Base-by-base conservation (phyloP, 2,329 filamentous ascomycete species). In the Chrysoporthe deuterocubensis region DNA sequence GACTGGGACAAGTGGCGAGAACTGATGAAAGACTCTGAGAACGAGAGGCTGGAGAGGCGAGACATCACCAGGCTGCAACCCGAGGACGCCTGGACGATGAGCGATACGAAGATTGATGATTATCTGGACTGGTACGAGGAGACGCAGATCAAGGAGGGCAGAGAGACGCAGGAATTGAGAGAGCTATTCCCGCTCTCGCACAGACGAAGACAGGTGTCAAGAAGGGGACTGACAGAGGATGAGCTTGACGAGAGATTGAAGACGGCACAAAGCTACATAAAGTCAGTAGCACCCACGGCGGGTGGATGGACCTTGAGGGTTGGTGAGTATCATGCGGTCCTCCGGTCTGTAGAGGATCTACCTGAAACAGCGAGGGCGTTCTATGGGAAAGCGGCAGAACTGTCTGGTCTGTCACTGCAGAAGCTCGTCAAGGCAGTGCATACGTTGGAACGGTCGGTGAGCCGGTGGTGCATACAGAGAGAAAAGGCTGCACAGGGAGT, bases 101-200 rank as follows among this genome's bases (percentile, higher is more conserved):
- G 82, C 1, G 79, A 83, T 16, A 76, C 80, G 9, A 86, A 90
- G 70, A 80, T 95, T 48, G 91, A 94, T 73, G 86, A 91, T 68
- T 95, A 94, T 74, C 83, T 96, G 78, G 87, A 93, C 77, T 96
- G 91, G 89, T 94, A 92, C 75, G 89, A 92, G 74, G 83, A 84
- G 67, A 90, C 84, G 57, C 68, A 66, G 37, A 46, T 70, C 63
- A 68, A 67, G 48, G 13, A 57, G 3, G 56, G 57, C 13, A 66
- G 42, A 76, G 77, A 78, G 54, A 65, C 76, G 3, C 71, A 75
- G 52, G 73, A 78, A 60, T 72, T 79, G 16, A 69, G 76, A 8
- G 73, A 78, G 21, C 66, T 78, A 5, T 80, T 80, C 46, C 78
- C 78, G 5, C 70, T 80, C 6, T 50, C 74, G 32, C 69, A 74